Conservation (phyloP, 306 rosid species). For the Glycyrrhiza uralensis region DNA sequence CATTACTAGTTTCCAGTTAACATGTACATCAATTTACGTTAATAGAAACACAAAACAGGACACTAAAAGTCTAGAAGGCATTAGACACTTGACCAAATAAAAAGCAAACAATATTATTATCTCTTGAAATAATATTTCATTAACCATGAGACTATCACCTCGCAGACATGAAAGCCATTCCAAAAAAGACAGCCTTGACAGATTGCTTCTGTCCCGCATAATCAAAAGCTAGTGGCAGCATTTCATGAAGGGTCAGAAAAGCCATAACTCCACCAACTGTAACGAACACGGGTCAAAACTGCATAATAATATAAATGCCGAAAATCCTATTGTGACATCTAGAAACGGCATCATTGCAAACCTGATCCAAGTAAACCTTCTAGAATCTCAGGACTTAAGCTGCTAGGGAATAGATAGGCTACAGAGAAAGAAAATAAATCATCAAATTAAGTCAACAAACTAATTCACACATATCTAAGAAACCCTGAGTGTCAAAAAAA, state of each 20-base stretch:
- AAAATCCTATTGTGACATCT: background rate
- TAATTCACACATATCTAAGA: conserved; percentile 1
- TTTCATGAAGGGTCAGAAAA: conserved; percentile 89
- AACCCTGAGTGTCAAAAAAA: background rate
- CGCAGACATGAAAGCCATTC: conserved; percentile 99
- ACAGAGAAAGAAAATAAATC: conserved; percentile 29
- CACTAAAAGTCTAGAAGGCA: background rate
- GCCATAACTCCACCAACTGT: conserved; percentile 98
- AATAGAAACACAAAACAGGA: background rate
- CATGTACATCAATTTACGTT: background rate
- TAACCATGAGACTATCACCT: conserved; percentile 52
- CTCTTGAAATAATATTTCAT: conserved; percentile 15
- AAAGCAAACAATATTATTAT: background rate
- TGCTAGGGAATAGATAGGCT: conserved; percentile 94
- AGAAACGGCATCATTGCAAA: conserved; percentile 26
- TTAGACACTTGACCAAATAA: background rate
- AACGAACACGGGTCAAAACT: background rate
- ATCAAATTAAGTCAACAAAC: conserved; percentile 17
- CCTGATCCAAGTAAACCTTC: conserved; percentile 98
- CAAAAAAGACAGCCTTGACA: conserved; percentile 82
- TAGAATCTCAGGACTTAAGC: conserved; percentile 85
- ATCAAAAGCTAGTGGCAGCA: conserved; percentile 93
- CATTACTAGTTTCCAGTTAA: background rate
- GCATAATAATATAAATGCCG: background rate
- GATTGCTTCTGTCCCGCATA: conserved; percentile 95